Percentiles rank a stretch among this genome's conserved stretches.
Evolutionary conservation across 2,329 filamentous ascomycete species (phyloP).

Genomic region (Davidsoniella eucalypti): DNA sequence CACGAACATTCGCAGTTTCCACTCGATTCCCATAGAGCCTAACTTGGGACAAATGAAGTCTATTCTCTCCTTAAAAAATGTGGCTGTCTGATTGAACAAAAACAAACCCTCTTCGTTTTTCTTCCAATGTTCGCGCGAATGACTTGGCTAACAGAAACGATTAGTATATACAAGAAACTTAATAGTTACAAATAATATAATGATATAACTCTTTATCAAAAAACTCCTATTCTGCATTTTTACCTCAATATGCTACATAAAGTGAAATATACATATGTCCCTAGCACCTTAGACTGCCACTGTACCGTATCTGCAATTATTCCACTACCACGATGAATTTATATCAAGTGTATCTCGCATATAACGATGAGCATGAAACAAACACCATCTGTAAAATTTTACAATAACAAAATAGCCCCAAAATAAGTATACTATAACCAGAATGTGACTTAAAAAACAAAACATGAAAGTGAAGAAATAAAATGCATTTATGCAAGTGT

Average conservation of each 20-base stretch:
- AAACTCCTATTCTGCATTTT: conserved; percentile 10
- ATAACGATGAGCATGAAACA: too few species aligned
- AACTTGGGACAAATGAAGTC: conserved; percentile 52
- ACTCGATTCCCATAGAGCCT: conserved; percentile 60
- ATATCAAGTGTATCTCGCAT: too few species aligned
- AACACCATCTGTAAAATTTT: too few species aligned
- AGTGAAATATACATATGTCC: conserved; percentile 8
- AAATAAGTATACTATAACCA: too few species aligned
- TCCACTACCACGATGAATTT: too few species aligned
- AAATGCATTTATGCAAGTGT: conserved; percentile 10
- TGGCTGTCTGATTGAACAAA: conserved; percentile 48
- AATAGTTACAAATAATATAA: not conserved
- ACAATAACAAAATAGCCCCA: too few species aligned
- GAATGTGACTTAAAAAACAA: not conserved
- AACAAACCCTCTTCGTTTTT: not conserved
- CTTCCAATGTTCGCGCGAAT: not conserved
- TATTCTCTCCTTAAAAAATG: conserved; percentile 41
- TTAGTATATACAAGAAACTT: too few species aligned
- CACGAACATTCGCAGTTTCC: conserved; percentile 77
- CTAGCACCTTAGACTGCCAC: conserved; percentile 19
- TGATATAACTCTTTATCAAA: conserved; percentile 12
- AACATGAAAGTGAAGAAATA: conserved; percentile 5
- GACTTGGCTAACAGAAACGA: too few species aligned
- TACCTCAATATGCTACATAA: conserved; percentile 16
- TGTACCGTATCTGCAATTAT: not conserved